Percentiles rank a stretch among this genome's conserved stretches.
Evolutionary conservation across 495 filamentous ascomycete species (phyloP).

Genomic region (Barbatosphaeria neglecta): DNA sequence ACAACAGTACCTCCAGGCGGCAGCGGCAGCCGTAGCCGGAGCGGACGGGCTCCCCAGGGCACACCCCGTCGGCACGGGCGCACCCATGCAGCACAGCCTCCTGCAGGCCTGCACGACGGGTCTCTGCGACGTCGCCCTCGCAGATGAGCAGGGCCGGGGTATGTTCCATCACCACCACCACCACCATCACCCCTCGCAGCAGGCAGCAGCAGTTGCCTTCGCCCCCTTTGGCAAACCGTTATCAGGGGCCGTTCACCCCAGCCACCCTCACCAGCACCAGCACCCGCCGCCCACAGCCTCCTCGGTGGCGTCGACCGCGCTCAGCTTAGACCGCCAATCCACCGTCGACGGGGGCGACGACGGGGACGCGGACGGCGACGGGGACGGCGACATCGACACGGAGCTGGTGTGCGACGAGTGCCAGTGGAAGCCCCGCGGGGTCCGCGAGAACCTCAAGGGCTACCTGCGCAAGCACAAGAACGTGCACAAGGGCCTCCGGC

Average conservation of each 20-base stretch:
- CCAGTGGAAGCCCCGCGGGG: conserved; percentile 24
- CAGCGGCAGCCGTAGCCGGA: too few species aligned
- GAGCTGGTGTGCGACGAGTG: conserved; percentile 25
- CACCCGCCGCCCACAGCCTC: not conserved
- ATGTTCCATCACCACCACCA: not conserved
- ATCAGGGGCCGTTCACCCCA: not conserved
- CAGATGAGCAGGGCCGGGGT: not conserved
- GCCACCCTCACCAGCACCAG: not conserved
- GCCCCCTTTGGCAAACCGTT: not conserved
- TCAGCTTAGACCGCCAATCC: too few species aligned
- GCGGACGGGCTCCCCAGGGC: not conserved
- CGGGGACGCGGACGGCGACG: not conserved
- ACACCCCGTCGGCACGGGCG: not conserved
- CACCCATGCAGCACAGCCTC: not conserved
- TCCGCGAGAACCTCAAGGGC: conserved; percentile 23
- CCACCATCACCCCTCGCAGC: not conserved
- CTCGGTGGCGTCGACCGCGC: too few species aligned
- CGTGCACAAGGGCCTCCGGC: conserved; percentile 21
- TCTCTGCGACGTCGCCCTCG: not conserved
- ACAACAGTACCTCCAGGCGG: not conserved
- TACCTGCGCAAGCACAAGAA: conserved; percentile 28
- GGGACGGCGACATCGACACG: conserved; percentile 10
- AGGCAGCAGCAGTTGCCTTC: not conserved
- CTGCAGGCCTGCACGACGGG: not conserved
- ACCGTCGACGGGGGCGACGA: not conserved